These are phyloP conservation scores for Claviceps sp. DNA, from an alignment of 2,329 filamentous ascomycete genomes.

Conservation along the genomic window DNA sequence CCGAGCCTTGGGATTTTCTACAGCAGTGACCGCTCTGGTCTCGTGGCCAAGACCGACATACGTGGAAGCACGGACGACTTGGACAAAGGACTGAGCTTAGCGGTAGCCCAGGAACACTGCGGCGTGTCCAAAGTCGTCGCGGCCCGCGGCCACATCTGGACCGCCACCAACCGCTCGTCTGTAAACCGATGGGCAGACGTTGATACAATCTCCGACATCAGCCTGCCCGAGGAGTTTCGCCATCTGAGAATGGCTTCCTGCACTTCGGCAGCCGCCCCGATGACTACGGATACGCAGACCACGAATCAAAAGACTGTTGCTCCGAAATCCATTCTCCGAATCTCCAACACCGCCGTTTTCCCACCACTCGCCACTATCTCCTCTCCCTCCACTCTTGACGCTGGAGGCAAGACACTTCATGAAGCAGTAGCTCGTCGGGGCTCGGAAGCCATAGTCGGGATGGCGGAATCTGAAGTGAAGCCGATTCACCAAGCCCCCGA, in stretches of 20 bases:
- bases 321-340: slow-evolving; percentile 60
- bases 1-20: slow-evolving; percentile 83
- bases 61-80: slow-evolving; percentile 51
- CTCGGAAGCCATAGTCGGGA: slow-evolving; percentile 18
- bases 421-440: slow-evolving; percentile 27
- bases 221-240: slow-evolving; percentile 43
- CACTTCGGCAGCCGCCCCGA: slow-evolving; percentile 19
- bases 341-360: slow-evolving; percentile 75
- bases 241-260: slow-evolving; percentile 35
- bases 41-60: slow-evolving; percentile 94
- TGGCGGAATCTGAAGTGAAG: slow-evolving; percentile 25
- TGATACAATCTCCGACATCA: slow-evolving; percentile 61
- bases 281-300: slow-evolving; percentile 19
- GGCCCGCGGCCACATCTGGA: slow-evolving; percentile 73
- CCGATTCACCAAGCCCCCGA: slow-evolving; percentile 57
- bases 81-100: slow-evolving; percentile 80
- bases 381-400: slow-evolving; percentile 35
- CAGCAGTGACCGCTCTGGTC: slow-evolving; percentile 79
- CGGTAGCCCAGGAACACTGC: slow-evolving; percentile 84
- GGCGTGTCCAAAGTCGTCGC: slow-evolving; percentile 57
- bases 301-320: slow-evolving; percentile 53
- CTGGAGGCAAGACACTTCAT: slow-evolving; percentile 40
- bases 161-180: slow-evolving; percentile 76
- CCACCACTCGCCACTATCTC: slow-evolving; percentile 41
- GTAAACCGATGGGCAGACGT: slow-evolving; percentile 88